Evolutionary conservation across 768 basidiomycete genomes (phyloP).

Genomic region (Hemileccinum impolitum): DNA sequence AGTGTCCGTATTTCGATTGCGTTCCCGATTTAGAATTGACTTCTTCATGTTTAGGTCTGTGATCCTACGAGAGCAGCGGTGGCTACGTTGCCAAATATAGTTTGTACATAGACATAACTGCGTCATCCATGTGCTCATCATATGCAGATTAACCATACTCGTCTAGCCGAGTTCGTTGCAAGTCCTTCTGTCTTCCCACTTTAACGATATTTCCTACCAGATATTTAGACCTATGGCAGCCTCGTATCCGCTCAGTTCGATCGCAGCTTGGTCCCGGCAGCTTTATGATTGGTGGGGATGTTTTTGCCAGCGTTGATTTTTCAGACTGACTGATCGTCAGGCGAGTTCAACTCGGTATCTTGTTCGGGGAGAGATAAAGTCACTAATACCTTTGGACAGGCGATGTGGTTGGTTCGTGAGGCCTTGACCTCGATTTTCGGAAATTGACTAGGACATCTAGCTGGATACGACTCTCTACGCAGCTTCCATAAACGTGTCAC

Average conservation of each 20-base stretch:
- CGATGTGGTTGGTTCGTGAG: conserved; percentile 46
- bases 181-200: neutral
- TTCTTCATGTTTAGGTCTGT: conserved; percentile 1
- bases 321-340: conserved; percentile 21
- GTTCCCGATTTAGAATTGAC: conserved; percentile 35
- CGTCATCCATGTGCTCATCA: neutral
- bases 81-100: conserved; percentile 49
- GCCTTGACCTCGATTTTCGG: neutral
- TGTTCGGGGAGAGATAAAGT: conserved; percentile 49
- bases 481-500: conserved; percentile 44
- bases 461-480: conserved; percentile 21
- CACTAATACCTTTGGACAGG: conserved; percentile 54
- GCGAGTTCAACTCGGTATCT: conserved; percentile 55
- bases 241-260: conserved; percentile 45
- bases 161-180: conserved; percentile 40
- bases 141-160: conserved; percentile 49
- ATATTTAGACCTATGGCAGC: conserved; percentile 54
- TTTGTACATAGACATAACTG: conserved; percentile 16
- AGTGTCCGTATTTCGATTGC: conserved; percentile 33
- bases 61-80: conserved; percentile 35
- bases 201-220: conserved; percentile 24
- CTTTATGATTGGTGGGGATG: conserved; percentile 43
- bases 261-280: conserved; percentile 45
- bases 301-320: neutral
- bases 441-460: conserved; percentile 5